Evolutionary conservation across 805 yeast genomes (phyloP), one percentile per base, ranked within the genome.

Genomic region (Isabelozyma pseudorhagii): DNA sequence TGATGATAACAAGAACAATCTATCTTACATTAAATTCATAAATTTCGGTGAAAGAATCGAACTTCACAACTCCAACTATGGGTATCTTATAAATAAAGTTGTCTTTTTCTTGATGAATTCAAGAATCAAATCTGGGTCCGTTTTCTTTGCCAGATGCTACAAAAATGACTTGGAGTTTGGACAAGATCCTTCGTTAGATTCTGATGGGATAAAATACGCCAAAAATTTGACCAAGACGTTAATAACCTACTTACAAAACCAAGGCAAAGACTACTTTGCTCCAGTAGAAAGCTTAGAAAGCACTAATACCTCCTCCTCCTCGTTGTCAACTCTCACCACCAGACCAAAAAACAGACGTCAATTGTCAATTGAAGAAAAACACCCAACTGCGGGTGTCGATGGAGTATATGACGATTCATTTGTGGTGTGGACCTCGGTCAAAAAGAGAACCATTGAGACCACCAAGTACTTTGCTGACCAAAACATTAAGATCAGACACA

Each of bases 381-480:
- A 70, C 47, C 74, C 77, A 11, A 69, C 79, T 7, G 74, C 75
- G 1, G 78, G 78, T 2, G 75, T 81, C 7, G 87, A 83, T 63
- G 87, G 85, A 5, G 72, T 77, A 8, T 79, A 75, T 54, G 82
- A 78, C 38, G 80, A 82, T 53, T 80, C 86, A 5, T 76, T 92
- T 58, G 83, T 85, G 3, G 92, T 94, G n/a, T 93, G 98, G 97
- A 91, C 97, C 1, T 96, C 98, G 0, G 89, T 93, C 4, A 81
- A 97, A 53, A 77, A 82, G 55, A 80, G 97, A 61, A 90, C 97
- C 0, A 77, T 84, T 15, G 89, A 92, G 56, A 83, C 96, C 5
- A 90, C 93, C 0, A 76, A 78, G 48, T 82, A 78, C 49, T 89
- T 93, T 65, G 72, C 80, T 38, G 78, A 82, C 10, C 67, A 71